Evolutionary conservation across 176 grass and related monocot genomes (phyloP), one percentile per base, ranked within the genome.

Genomic region (Triticum monococcum): DNA sequence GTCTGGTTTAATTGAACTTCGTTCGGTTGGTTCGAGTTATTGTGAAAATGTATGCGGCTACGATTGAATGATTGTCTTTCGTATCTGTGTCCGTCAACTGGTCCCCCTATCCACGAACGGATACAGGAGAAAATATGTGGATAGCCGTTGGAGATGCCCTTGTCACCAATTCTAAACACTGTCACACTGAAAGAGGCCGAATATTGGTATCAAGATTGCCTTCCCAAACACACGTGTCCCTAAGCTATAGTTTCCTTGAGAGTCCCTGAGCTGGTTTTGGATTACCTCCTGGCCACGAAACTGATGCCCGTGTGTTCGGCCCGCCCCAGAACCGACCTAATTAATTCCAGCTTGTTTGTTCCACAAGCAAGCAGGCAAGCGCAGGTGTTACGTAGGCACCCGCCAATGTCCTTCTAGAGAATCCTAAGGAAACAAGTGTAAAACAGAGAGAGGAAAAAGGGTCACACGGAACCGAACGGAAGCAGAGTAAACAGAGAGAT

Each of bases 341-440:
- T 79, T 75, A 79, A 83, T 46, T 3, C 13, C 12, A 14, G 41
- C 24, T 28, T 33, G 75, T 81, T 91, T 91, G 81, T 17, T 45
- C 72, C 67, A 12, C 75, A 91, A 87, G 85, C 75, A 91, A 87
- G 85, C 75, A 91, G 84, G 85, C 89, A 91, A 91, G 33, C 84
- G 12, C 52, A 23, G 12, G 8, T 32, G 41, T 52, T n/a, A 5
- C 36, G 46, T 8, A 25, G 61, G 61, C 28, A 78, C 12, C 26
- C 64, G 79, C 48, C 70, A 45, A 50, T 0, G 4, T 4, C 1
- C 7, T n/a, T 87, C 80, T 10, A 66, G 43, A 75, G 68, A 80
- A 22, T 73, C 79, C 12, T 3, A 54, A n/a, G 38, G 61, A 38
- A 9, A 22, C 72, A 12, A 18, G 80, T 83, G 67, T 74, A 86